Evolutionary conservation across 805 yeast species (phyloP), one percentile per base, ranked within the genome.

Genomic region (Pichia thaimueangensis): DNA sequence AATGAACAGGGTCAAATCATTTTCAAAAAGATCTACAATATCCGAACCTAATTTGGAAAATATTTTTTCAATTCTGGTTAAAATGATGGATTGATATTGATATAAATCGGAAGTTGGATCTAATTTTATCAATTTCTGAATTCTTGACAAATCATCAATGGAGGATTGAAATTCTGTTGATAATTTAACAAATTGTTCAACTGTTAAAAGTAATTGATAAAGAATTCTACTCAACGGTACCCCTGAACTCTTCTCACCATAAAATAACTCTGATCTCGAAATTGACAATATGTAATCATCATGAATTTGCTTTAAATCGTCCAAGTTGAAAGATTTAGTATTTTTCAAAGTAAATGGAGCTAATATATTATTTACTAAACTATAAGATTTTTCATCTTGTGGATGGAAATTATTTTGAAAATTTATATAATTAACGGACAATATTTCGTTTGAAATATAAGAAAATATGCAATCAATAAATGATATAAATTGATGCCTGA

Each of bases 361-460:
- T 17, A 39, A 30, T 27, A 38, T 39, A 31, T 43, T 30, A 23
- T 39, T 39, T 15, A 23, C 24, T 19, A 38, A 25, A 25, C 22
- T 12, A 15, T 28, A 34, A 23, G 30, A 33, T 11, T 23, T 50
- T 10, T 47, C 41, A 13, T 30, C 41, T 19, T 43, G 47, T 30
- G 39, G 50, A 24, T 43, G 30, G 22, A 64, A 45, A 11, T 38
- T 39, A 6, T 57, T 57, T 32, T 64, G 54, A 29, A 67, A 52
- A 22, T 42, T 44, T 5, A 42, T 25, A 39, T 51, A 64, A 43
- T 61, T 69, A 20, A 56, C 54, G 29, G 74, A 78, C 28, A 76
- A 71, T 15, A 76, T 57, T 42, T 73, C 77, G 47, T 57, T 65
- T 16, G 71, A 64, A 16, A 76, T 60, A 47, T 67, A 73, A 27